phyloP scores from a whole-genome alignment of 1,284 basidiomycete species.

The Microbotryum lychnidis-dioicae region DNA sequence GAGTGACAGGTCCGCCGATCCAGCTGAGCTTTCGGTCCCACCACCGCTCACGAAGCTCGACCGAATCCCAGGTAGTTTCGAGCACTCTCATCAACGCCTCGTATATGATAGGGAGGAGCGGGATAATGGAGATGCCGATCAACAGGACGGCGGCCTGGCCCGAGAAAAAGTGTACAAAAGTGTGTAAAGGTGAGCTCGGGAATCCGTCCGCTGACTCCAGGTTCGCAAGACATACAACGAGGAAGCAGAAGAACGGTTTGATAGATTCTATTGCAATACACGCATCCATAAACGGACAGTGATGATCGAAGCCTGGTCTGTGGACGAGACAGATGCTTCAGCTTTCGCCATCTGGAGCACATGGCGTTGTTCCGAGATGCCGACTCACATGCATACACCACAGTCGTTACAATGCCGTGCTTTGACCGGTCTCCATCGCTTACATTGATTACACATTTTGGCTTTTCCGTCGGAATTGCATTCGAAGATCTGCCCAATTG shows the following conservation, averaged over 20 bases:
- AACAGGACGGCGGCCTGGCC: conserved; percentile 9
- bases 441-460: conserved; percentile 1
- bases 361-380: not conserved
- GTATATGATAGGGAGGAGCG: conserved; percentile 9
- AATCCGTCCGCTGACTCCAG: no score
- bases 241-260: conserved; percentile 23
- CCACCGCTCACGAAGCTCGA: conserved; percentile 6
- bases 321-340: not conserved
- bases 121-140: conserved; percentile 16
- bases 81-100: conserved; percentile 4
- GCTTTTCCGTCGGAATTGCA: conserved; percentile 12
- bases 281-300: conserved; percentile 23
- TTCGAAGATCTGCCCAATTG: conserved; percentile 9
- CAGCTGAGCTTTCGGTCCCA: conserved; percentile 20
- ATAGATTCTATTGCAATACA: conserved; percentile 13
- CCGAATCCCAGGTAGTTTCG: conserved; percentile 7
- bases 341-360: not conserved
- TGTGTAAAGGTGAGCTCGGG: not conserved
- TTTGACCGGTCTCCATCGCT: conserved; percentile 10
- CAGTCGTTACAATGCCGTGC: conserved; percentile 25
- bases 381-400: conserved; percentile 7
- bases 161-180: no score
- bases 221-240: conserved; percentile 3
- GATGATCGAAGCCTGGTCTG: conserved; percentile 17
- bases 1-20: conserved; percentile 22